These are phyloP conservation scores for Fusarium liriodendri DNA, from an alignment of 2,329 filamentous ascomycete genomes.

Conservation along the genomic window DNA sequence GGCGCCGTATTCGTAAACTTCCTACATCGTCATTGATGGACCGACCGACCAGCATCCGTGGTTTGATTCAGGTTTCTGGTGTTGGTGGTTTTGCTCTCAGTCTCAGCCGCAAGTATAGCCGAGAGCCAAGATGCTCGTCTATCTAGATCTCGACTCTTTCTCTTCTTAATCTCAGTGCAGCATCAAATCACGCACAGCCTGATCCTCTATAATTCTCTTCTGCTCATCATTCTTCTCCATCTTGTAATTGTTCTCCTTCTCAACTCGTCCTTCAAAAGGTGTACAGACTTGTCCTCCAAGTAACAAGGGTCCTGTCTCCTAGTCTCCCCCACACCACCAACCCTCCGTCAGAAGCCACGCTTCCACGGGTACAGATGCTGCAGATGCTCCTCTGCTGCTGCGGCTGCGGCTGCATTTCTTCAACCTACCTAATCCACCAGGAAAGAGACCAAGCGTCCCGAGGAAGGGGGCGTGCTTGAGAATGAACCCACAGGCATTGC, in stretches of 20 bases:
- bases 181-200: background rate
- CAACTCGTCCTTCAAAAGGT: conserved; percentile 17
- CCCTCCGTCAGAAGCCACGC: conserved; percentile 2
- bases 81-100: background rate
- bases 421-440: background rate
- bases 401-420: background rate
- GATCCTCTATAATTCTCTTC: background rate
- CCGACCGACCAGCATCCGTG: background rate
- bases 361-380: conserved; percentile 1
- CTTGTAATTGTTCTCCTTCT: background rate
- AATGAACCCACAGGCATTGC: background rate
- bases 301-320: conserved; percentile 36
- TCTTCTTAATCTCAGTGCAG: background rate
- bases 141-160: background rate
- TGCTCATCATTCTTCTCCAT: background rate
- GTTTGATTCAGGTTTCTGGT: background rate
- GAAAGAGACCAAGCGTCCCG: background rate
- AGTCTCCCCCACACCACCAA: conserved; percentile 37
- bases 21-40: background rate
- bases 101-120: background rate
- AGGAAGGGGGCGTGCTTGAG: background rate
- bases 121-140: background rate
- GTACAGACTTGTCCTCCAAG: conserved; percentile 30
- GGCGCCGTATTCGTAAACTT: conserved; percentile 34
- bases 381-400: background rate